Evolutionary conservation across 208 protist genomes (phyloP).

Genomic region (Phytomonas sp.): DNA sequence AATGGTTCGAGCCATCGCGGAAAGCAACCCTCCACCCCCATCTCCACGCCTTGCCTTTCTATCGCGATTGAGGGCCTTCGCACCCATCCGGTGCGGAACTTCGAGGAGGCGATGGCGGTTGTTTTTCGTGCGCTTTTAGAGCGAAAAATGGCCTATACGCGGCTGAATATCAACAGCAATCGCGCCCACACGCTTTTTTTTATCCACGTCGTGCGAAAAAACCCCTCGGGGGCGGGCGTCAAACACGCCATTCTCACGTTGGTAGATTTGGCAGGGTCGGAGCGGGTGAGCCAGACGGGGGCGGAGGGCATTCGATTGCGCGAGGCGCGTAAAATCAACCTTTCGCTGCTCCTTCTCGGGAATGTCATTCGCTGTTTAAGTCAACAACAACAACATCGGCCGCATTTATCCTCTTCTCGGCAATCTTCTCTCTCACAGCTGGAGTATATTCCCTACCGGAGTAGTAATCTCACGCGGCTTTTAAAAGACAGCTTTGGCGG

Average conservation of each 20-base stretch:
- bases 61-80: slow-evolving; percentile 34
- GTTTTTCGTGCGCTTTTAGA: slow-evolving; percentile 26
- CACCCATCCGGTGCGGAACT: slow-evolving; percentile 23
- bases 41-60: too few relatives aligned
- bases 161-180: slow-evolving; percentile 78
- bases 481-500: slow-evolving; percentile 79
- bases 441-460: slow-evolving; percentile 77
- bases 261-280: slow-evolving; percentile 91
- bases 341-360: slow-evolving; percentile 82
- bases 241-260: slow-evolving; percentile 57
- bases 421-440: not conserved
- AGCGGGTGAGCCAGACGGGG: slow-evolving; percentile 70
- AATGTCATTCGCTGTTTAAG: slow-evolving; percentile 81
- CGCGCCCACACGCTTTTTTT: slow-evolving; percentile 86
- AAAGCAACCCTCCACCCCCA: too few relatives aligned
- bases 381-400: slow-evolving; percentile 6
- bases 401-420: not conserved
- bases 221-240: not conserved
- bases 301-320: slow-evolving; percentile 57
- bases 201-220: slow-evolving; percentile 28
- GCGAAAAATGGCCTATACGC: slow-evolving; percentile 53
- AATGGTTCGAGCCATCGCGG: too few relatives aligned
- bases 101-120: slow-evolving; percentile 29
- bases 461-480: slow-evolving; percentile 87
- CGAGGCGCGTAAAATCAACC: slow-evolving; percentile 89